Evolutionary conservation across 2,329 filamentous ascomycete genomes (phyloP).

Genomic region (Bipolaris zeicola): DNA sequence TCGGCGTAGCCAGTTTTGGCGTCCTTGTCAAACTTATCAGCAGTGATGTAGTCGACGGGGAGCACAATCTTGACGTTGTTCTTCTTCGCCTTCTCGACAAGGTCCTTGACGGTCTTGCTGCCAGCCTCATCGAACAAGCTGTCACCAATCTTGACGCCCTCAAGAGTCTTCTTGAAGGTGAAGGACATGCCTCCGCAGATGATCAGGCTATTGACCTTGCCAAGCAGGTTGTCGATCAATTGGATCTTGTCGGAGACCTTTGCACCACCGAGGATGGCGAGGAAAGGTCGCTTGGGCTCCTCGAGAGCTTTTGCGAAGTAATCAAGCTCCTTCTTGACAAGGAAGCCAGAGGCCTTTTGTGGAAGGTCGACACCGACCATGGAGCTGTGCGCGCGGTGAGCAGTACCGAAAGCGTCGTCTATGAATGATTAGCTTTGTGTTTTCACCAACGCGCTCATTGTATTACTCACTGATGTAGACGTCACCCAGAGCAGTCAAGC

Average conservation of each 20-base stretch:
- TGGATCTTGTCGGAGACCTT: conserved; percentile 99
- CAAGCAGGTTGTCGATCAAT: conserved; percentile 97
- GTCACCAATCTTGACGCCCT: conserved; percentile 86
- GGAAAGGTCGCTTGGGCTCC: conserved; percentile 90
- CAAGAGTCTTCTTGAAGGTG: conserved; percentile 99
- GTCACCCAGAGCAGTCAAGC: conserved; percentile 90
- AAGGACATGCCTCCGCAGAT: conserved; percentile 99
- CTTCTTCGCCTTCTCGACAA: conserved; percentile 95
- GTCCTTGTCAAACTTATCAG: conserved; percentile 90
- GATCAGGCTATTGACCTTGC: conserved; percentile 96
- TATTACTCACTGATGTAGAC: conserved; percentile 83
- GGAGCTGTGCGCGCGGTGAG: conserved; percentile 97
- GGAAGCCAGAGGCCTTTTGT: conserved; percentile 96
- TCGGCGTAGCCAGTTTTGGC: conserved; percentile 81
- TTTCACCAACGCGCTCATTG: not conserved
- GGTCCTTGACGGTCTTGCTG: conserved; percentile 83
- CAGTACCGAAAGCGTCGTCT: conserved; percentile 99
- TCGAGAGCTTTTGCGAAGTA: conserved; percentile 99
- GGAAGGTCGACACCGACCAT: conserved; percentile 97
- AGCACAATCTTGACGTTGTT: conserved; percentile 95
- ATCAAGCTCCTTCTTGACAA: conserved; percentile 99
- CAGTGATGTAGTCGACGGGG: conserved; percentile 93
- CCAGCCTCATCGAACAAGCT: conserved; percentile 93
- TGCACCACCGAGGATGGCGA: conserved; percentile 95
- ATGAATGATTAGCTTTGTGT: conserved; percentile 26